Percentiles rank a stretch among this genome's conserved stretches.
Conservation (phyloP, 163 green algal species). For the Scenedesmus sp. region DNA sequence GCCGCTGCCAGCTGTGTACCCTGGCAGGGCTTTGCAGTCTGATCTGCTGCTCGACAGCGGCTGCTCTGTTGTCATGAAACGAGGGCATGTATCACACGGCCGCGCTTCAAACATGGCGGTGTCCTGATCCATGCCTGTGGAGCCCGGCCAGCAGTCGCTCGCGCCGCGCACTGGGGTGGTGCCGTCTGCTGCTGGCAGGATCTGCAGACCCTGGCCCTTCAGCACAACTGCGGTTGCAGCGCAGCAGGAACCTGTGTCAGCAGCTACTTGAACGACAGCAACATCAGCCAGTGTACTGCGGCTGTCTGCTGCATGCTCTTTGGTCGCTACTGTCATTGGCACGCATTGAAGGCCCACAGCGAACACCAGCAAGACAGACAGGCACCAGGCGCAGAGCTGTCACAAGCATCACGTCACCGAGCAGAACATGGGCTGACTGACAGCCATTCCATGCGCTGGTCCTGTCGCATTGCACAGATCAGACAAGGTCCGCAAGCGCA, state of each 20-base stretch:
- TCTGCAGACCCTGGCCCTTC: conserved; percentile 26
- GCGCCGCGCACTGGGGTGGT: neutral
- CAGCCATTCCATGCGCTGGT: no score
- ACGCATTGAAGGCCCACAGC: no score
- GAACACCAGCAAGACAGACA: no score
- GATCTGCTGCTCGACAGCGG: neutral
- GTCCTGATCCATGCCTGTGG: conserved; percentile 22
- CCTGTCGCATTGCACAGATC: no score
- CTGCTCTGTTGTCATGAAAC: conserved; percentile 13
- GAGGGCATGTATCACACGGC: conserved; percentile 40
- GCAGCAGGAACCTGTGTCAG: neutral
- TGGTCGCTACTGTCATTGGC: no score
- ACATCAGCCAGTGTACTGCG: no score
- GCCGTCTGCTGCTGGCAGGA: neutral
- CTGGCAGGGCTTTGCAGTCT: conserved; percentile 29
- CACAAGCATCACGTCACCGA: no score
- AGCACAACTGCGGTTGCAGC: conserved; percentile 25
- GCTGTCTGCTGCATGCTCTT: no score
- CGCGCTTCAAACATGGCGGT: neutral
- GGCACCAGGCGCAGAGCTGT: no score
- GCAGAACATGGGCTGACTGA: no score
- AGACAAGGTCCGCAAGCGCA: no score
- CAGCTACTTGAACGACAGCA: neutral
- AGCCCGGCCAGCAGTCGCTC: conserved; percentile 24
- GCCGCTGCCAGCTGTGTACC: neutral